Conservation (phyloP, 179 eudicot genomes). For the Vitellaria paradoxa region DNA sequence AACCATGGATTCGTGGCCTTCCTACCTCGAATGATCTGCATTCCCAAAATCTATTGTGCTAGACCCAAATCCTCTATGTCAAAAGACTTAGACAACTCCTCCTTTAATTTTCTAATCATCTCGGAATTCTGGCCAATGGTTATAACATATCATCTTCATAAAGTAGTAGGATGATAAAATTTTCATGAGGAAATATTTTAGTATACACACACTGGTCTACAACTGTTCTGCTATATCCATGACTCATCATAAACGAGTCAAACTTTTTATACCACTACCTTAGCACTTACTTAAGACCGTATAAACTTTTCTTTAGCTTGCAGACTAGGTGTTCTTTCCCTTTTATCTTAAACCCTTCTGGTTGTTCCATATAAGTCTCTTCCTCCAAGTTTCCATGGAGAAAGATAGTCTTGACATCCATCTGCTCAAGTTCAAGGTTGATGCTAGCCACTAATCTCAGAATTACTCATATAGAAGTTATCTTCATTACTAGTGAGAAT, state of each 20-base stretch:
- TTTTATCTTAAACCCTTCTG: neutral
- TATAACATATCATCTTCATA: neutral
- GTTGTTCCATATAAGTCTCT: neutral
- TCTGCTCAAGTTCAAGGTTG: too few relatives aligned
- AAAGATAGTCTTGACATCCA: rapidly evolving
- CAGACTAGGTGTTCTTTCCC: too few relatives aligned
- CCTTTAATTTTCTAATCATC: neutral
- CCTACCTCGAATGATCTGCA: neutral
- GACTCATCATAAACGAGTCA: neutral
- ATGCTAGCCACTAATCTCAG: too few relatives aligned
- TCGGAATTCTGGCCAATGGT: neutral
- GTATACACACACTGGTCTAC: too few relatives aligned
- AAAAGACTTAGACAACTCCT: neutral
- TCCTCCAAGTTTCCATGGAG: neutral
- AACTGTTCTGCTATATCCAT: too few relatives aligned
- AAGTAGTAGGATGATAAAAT: neutral
- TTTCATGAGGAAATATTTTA: too few relatives aligned
- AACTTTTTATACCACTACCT: neutral
- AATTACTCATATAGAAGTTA: too few relatives aligned
- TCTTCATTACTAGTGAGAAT: too few relatives aligned
- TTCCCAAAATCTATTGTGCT: neutral
- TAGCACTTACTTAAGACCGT: neutral
- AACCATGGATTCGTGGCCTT: neutral
- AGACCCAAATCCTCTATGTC: neutral
- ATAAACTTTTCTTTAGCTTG: too few relatives aligned